Conservation (phyloP, 2,329 filamentous ascomycete genomes). For the Calonectria montana region DNA sequence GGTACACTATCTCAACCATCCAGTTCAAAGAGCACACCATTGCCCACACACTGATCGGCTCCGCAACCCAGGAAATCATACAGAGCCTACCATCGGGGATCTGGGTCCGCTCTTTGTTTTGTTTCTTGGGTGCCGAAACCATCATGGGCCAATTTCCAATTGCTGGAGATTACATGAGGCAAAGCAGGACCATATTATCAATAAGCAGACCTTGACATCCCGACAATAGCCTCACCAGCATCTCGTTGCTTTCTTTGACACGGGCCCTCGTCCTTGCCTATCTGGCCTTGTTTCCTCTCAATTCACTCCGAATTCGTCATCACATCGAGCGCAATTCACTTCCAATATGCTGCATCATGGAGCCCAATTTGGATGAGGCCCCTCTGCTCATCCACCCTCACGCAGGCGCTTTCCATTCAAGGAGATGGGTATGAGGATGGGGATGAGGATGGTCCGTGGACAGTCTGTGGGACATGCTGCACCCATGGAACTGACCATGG, state of each 20-base stretch:
- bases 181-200: conserved; percentile 9
- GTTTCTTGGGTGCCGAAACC: conserved; percentile 13
- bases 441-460: conserved; percentile 23
- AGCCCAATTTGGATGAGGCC: conserved; percentile 28
- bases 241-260: conserved; percentile 2
- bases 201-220: background rate
- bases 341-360: conserved; percentile 31
- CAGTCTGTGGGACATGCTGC: conserved; percentile 39
- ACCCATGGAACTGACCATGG: conserved; percentile 7
- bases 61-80: conserved; percentile 17
- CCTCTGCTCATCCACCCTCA: conserved; percentile 23
- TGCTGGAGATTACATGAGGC: conserved; percentile 14
- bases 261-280: conserved; percentile 15
- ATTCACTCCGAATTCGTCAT: conserved; percentile 38
- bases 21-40: conserved; percentile 11
- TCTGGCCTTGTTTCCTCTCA: conserved; percentile 9
- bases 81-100: conserved; percentile 12
- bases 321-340: conserved; percentile 37
- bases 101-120: conserved; percentile 27
- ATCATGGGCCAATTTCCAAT: conserved; percentile 1
- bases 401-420: conserved; percentile 23
- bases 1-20: background rate
- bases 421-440: background rate
- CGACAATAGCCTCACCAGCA: conserved; percentile 6
- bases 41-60: conserved; percentile 17